These are phyloP conservation scores for Eucalyptus cloeziana DNA, from an alignment of 345 rosid genomes.

Conservation along the genomic window DNA sequence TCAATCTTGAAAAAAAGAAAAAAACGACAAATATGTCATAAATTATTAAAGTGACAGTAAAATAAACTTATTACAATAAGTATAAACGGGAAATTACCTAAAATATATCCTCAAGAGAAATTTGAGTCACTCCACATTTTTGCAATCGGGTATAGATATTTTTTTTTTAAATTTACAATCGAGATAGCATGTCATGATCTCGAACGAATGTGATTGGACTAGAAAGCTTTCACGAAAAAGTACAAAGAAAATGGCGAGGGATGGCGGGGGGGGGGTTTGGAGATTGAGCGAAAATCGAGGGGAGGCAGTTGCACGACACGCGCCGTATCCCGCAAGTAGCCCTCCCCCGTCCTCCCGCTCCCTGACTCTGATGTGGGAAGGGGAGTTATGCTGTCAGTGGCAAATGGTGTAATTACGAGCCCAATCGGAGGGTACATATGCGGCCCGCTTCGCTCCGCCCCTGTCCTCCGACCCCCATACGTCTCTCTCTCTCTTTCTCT, in stretches of 20 bases:
- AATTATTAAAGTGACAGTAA: background rate
- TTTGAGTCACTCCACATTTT: background rate
- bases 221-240: background rate
- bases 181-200: background rate
- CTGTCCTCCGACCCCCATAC: background rate
- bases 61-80: background rate
- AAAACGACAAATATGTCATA: background rate
- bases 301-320: background rate
- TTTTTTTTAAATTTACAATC: background rate
- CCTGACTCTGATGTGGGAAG: background rate
- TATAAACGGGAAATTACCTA: background rate
- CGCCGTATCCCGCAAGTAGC: background rate
- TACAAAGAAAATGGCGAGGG: no score
- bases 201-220: background rate
- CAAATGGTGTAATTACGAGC: background rate
- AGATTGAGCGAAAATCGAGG: background rate
- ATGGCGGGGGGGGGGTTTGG: background rate
- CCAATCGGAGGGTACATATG: background rate
- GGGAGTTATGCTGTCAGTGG: background rate
- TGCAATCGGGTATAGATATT: background rate
- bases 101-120: background rate
- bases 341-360: background rate
- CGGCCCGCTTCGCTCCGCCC: background rate
- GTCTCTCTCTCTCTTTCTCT: background rate
- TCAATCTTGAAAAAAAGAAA: background rate